A percentile compares a stretch with the other conserved stretches of the same genome.
Conservation (phyloP, 2,329 filamentous ascomycete genomes). For the Curvularia lunata region DNA sequence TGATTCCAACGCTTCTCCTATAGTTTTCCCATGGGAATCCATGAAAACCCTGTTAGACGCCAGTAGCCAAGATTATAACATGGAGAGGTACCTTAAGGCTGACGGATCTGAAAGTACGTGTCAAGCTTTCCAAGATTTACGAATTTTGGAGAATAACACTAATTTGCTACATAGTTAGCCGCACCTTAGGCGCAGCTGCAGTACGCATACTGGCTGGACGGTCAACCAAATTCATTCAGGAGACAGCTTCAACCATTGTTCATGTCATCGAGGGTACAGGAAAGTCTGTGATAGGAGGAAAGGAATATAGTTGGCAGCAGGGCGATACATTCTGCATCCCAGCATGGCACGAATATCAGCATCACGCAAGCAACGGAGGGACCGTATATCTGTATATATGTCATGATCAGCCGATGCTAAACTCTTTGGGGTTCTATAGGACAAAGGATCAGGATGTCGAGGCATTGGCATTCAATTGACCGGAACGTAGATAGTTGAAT, state of each 20-base stretch:
- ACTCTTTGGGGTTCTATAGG: constrained; percentile 59
- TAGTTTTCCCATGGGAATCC: constrained; percentile 58
- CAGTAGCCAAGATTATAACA: neutral
- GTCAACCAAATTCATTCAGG: constrained; percentile 50
- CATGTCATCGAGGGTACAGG: constrained; percentile 60
- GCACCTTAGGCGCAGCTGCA: constrained; percentile 57
- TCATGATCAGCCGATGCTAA: constrained; percentile 63
- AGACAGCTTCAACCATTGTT: constrained; percentile 61
- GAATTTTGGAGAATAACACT: neutral
- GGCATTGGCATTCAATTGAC: constrained; percentile 37
- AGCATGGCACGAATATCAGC: constrained; percentile 59
- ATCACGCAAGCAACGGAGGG: constrained; percentile 48
- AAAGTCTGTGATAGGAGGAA: constrained; percentile 48
- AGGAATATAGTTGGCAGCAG: constrained; percentile 53
- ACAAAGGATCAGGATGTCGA: constrained; percentile 51
- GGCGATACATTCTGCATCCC: constrained; percentile 64
- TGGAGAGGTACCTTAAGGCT: neutral
- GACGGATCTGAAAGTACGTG: constrained; percentile 1
- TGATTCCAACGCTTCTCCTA: constrained; percentile 45
- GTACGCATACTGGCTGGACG: constrained; percentile 52
- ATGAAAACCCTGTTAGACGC: constrained; percentile 49
- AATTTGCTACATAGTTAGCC: constrained; percentile 49
- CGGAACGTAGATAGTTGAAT: neutral
- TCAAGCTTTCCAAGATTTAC: neutral
- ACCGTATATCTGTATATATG: constrained; percentile 61